Percentiles rank a stretch among this genome's conserved stretches.
Conservation (phyloP, 495 filamentous ascomycete genomes). For the Penicillium verhagenii region DNA sequence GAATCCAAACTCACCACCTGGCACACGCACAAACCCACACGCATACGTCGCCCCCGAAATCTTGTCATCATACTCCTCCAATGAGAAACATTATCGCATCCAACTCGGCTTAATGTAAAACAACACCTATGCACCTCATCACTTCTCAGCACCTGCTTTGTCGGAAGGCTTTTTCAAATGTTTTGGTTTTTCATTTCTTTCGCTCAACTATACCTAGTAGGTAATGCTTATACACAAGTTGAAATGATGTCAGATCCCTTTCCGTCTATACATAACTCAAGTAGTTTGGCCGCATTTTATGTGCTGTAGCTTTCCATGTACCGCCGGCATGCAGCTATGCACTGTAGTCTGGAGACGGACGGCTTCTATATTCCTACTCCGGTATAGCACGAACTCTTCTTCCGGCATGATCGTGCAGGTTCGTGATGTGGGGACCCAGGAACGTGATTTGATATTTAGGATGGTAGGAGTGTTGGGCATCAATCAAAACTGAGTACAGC, state of each 20-base stretch:
- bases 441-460: no score
- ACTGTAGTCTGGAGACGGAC: neutral
- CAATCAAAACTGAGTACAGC: neutral
- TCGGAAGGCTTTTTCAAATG: neutral
- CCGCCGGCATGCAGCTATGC: neutral
- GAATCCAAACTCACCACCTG: slow-evolving; percentile 1
- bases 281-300: no score
- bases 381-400: neutral
- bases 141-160: neutral
- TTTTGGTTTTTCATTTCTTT: no score
- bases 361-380: neutral
- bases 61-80: neutral
- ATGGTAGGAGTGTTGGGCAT: neutral
- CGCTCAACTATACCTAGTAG: no score
- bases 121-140: slow-evolving; percentile 11
- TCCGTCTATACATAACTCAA: no score
- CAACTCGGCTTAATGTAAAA: slow-evolving; percentile 1
- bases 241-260: no score
- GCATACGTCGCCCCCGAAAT: slow-evolving; percentile 4
- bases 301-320: neutral
- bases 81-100: neutral
- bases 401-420: neutral
- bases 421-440: neutral
- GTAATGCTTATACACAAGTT: no score
- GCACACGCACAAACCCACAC: slow-evolving; percentile 2